Evolutionary conservation across 108 stramenopile species (phyloP).

Genomic region (Stephanodiscus triporus): DNA sequence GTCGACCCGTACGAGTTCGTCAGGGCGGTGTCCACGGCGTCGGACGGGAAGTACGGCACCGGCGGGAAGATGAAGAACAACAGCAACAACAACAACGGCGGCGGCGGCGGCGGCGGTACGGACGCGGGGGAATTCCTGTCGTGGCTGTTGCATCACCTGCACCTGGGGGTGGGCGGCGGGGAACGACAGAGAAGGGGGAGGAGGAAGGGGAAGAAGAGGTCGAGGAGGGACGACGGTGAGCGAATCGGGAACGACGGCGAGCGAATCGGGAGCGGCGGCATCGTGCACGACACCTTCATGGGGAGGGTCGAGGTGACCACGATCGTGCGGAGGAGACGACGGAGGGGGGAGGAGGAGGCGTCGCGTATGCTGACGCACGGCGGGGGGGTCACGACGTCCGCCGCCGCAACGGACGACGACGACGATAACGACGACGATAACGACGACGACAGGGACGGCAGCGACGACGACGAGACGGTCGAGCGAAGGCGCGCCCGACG

Average conservation of each 20-base stretch:
- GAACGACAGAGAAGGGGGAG: constrained; percentile 44
- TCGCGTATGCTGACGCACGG: constrained; percentile 30
- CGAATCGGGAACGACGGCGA: too few relatives aligned
- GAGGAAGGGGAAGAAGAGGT: constrained; percentile 43
- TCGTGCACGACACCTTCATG: constrained; percentile 92
- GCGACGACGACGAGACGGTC: constrained; percentile 58
- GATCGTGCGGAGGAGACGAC: constrained; percentile 44
- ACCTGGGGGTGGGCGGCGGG: constrained; percentile 76
- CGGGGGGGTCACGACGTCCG: constrained; percentile 12
- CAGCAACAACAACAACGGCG: too few relatives aligned
- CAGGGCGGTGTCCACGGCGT: constrained; percentile 86
- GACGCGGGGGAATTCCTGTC: constrained; percentile 95
- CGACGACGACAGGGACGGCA: constrained; percentile 64
- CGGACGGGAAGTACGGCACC: constrained; percentile 87
- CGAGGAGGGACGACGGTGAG: constrained; percentile 19
- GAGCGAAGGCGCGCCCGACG: constrained; percentile 26
- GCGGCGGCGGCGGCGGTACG: constrained; percentile 62
- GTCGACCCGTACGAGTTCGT: constrained; percentile 97
- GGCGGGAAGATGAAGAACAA: too few relatives aligned
- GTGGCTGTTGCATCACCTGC: constrained; percentile 95
- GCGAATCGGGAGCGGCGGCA: constrained; percentile 59
- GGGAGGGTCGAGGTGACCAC: constrained; percentile 90
- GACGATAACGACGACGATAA: constrained; percentile 23
- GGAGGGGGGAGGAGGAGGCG: constrained; percentile 36
- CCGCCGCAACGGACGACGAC: neutral